phyloP scores from a whole-genome alignment of 257 asterid species.

The Penstemon newberryi region DNA sequence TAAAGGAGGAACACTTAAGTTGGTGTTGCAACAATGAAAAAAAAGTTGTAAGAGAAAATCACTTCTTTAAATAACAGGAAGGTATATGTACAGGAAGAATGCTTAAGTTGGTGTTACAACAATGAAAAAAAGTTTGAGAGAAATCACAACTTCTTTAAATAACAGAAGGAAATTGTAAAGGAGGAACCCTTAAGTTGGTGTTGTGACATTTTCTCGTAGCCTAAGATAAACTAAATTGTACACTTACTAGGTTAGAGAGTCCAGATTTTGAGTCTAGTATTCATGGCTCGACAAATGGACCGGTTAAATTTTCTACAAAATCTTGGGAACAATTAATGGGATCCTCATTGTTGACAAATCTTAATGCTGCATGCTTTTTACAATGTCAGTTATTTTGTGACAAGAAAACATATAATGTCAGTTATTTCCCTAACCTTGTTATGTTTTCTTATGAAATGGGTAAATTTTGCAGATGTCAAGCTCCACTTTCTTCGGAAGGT shows the following conservation, averaged over 20 bases:
- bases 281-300: neutral
- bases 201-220: neutral
- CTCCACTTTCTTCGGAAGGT: conserved; percentile 74
- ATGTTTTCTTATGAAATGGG: conserved; percentile 14
- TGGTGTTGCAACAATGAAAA: no score
- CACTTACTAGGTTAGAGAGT: neutral
- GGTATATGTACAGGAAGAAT: no score
- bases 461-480: conserved; percentile 62
- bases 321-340: neutral
- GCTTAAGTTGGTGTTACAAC: no score
- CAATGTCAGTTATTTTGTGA: neutral
- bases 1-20: no score
- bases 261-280: conserved; percentile 2
- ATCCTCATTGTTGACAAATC: neutral
- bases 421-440: neutral
- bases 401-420: neutral
- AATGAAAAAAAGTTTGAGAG: neutral
- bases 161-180: neutral
- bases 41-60: no score
- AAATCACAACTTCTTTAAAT: neutral
- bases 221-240: conserved; percentile 2
- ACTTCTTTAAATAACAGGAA: no score
- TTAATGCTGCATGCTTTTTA: conserved; percentile 22
- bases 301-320: neutral
- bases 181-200: neutral